Evolutionary conservation across 23 red algal species (phyloP).

Genomic region (Gracilaria caudata): DNA sequence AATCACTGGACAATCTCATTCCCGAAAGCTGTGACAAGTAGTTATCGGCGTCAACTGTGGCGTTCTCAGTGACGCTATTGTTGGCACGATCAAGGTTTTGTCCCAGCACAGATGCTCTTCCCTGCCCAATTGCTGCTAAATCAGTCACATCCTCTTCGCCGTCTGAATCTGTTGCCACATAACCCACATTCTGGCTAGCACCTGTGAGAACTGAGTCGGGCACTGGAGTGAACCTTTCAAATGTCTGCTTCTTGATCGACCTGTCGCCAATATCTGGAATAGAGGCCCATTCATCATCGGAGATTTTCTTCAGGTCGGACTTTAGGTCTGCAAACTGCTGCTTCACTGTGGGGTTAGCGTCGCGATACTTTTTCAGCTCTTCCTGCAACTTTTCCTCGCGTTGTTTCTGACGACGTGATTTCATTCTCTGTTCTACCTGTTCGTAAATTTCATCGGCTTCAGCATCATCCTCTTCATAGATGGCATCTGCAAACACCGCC

Average conservation of each 20-base stretch:
- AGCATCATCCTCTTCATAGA: conserved; percentile 86
- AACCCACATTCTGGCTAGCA: conserved; percentile 21
- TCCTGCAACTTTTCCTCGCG: conserved; percentile 50
- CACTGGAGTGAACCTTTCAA: conserved; percentile 75
- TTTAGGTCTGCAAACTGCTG: conserved; percentile 89
- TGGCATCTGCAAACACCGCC: conserved; percentile 74
- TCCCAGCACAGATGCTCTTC: conserved; percentile 61
- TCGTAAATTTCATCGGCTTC: conserved; percentile 90
- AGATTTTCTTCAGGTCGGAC: conserved; percentile 41
- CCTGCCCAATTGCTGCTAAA: conserved; percentile 74
- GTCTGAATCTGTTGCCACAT: conserved; percentile 34
- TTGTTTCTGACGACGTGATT: conserved; percentile 62
- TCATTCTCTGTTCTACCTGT: conserved; percentile 73
- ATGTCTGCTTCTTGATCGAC: conserved; percentile 69
- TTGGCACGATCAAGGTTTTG: conserved; percentile 70
- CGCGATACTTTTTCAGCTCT: conserved; percentile 58
- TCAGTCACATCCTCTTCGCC: conserved; percentile 63
- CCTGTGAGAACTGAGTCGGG: conserved; percentile 73
- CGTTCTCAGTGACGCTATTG: conserved; percentile 39
- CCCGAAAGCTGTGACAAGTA: conserved; percentile 78
- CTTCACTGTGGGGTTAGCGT: conserved; percentile 65
- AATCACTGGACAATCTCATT: conserved; percentile 19
- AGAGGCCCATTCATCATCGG: conserved; percentile 68
- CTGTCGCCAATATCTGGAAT: conserved; percentile 85
- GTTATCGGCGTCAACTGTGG: conserved; percentile 67